These are phyloP conservation scores for Colletotrichum cordylinicola DNA, from an alignment of 2,329 filamentous ascomycete species.

Conservation along the genomic window DNA sequence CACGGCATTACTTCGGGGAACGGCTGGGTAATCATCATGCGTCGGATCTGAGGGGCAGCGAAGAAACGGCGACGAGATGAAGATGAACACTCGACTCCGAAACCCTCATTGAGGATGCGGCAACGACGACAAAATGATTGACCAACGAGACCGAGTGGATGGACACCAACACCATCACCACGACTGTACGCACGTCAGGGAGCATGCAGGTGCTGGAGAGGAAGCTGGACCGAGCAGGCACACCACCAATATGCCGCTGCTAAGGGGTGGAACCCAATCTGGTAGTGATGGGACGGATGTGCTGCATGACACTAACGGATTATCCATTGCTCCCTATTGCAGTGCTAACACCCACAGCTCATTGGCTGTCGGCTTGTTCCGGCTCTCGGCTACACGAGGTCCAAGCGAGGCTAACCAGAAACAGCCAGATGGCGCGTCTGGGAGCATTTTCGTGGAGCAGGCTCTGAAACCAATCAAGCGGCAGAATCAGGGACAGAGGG, in stretches of 20 bases:
- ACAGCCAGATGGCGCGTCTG: neutral
- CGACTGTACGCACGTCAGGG: neutral
- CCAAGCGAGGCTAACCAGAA: neutral
- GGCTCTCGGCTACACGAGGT: neutral
- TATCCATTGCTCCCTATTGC: neutral
- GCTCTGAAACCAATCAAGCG: conserved; percentile 18
- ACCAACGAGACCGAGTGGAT: neutral
- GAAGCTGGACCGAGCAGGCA: neutral
- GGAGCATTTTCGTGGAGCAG: neutral
- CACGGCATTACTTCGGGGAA: neutral
- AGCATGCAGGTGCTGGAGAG: neutral
- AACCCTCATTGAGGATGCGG: neutral
- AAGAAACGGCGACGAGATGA: neutral
- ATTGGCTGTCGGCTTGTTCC: neutral
- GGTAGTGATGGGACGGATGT: neutral
- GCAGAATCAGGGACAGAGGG: neutral
- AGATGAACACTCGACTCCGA: neutral
- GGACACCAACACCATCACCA: neutral
- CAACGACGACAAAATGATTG: neutral
- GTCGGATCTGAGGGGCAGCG: neutral
- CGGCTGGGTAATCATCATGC: neutral
- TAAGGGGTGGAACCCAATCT: neutral
- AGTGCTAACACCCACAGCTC: neutral
- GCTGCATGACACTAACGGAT: neutral
- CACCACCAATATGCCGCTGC: neutral